Conservation (phyloP, 768 basidiomycete genomes). For the Pleurotus platypus region DNA sequence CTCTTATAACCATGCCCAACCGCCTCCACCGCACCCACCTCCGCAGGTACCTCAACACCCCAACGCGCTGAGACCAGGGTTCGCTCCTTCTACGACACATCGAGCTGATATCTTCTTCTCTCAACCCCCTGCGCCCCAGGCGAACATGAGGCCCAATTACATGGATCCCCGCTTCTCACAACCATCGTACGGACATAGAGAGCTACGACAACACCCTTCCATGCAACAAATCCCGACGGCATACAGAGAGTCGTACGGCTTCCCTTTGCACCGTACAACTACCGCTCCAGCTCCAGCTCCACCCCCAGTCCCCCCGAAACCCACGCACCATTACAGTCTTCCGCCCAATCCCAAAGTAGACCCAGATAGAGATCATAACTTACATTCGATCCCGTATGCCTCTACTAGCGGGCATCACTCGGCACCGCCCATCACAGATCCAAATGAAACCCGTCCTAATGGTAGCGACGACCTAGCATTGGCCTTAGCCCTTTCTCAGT, state of each 20-base stretch:
- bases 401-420: not conserved
- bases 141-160: not conserved
- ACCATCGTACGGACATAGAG: not conserved
- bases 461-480: conserved; percentile 43
- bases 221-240: not conserved
- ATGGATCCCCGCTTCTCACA: not conserved
- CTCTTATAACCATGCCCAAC: conserved; percentile 4
- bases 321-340: conserved; percentile 14
- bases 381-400: not conserved
- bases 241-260: not conserved
- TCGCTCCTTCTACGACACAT: conserved; percentile 28
- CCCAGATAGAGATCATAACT: not conserved
- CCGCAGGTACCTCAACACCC: conserved; percentile 15
- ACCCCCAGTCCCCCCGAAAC: conserved; percentile 40
- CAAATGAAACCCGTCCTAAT: conserved; percentile 9
- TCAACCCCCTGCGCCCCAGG: conserved; percentile 10
- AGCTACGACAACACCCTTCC: not conserved
- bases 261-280: conserved; percentile 14
- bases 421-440: not conserved
- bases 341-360: conserved; percentile 24
- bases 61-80: conserved; percentile 22
- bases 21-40: not conserved
- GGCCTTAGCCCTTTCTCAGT: conserved; percentile 45
- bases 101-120: conserved; percentile 27
- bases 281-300: conserved; percentile 16